A percentile compares a stretch with the other conserved stretches of the same genome.
Conservation (phyloP, 2,329 filamentous ascomycete genomes). For the Gaeumannomyces sp. region DNA sequence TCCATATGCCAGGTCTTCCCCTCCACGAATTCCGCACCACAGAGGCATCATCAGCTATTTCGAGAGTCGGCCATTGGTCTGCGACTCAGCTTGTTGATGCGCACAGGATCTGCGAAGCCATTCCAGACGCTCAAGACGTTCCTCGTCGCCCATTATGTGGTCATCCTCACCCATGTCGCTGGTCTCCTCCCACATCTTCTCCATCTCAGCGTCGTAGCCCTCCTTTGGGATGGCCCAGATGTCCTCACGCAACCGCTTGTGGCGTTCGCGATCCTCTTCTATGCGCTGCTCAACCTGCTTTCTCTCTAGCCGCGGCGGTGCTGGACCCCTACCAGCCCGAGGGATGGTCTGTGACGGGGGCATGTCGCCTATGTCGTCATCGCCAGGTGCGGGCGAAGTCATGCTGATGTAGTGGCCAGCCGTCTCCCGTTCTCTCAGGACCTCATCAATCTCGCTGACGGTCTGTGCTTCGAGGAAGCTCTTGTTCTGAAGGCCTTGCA, state of each 20-base stretch:
- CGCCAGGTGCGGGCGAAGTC: constrained; percentile 40
- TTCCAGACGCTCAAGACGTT: constrained; percentile 45
- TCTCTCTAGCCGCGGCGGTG: constrained; percentile 57
- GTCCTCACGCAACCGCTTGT: constrained; percentile 84
- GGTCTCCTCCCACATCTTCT: constrained; percentile 78
- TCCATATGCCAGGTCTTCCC: not conserved
- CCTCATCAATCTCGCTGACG: constrained; percentile 74
- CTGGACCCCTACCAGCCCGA: constrained; percentile 24
- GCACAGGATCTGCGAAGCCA: constrained; percentile 30
- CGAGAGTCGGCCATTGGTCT: constrained; percentile 3
- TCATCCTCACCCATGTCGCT: constrained; percentile 88
- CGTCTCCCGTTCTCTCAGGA: constrained; percentile 71
- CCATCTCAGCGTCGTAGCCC: constrained; percentile 63
- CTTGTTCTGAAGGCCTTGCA: constrained; percentile 64
- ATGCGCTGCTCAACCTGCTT: constrained; percentile 91
- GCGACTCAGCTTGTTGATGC: constrained; percentile 20
- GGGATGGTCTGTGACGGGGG: constrained; percentile 35
- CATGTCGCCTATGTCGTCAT: constrained; percentile 34
- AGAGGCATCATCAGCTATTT: not conserved
- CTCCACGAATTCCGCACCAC: not conserved
- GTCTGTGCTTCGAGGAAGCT: constrained; percentile 67
- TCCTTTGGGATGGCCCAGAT: constrained; percentile 77
- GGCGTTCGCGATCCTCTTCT: constrained; percentile 90
- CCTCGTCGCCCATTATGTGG: constrained; percentile 68
- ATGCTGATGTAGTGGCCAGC: constrained; percentile 50